Evolutionary conservation across 768 basidiomycete species (phyloP).

Genomic region (Leccinellum albellum): DNA sequence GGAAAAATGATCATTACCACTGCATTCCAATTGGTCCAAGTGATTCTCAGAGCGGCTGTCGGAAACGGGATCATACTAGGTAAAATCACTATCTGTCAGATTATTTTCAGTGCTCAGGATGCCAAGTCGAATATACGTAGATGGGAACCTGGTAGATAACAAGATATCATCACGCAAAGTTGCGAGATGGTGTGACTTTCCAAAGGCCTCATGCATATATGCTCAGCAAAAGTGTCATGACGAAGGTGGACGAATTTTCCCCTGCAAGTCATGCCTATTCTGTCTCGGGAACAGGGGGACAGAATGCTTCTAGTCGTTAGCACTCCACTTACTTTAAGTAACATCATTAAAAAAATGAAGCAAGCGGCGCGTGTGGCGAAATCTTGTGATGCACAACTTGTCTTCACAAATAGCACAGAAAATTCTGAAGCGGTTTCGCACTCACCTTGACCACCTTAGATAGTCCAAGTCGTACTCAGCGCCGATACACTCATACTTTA

Average conservation of each 20-base stretch:
- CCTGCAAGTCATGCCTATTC: not conserved
- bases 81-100: conserved; percentile 4
- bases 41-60: too few species aligned
- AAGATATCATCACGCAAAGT: conserved; percentile 17
- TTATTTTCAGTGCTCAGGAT: not conserved
- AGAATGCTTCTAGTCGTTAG: not conserved
- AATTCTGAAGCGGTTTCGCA: not conserved
- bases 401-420: not conserved
- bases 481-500: not conserved
- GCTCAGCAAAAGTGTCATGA: conserved; percentile 3
- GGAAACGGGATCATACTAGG: not conserved
- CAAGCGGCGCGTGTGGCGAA: not conserved
- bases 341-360: not conserved
- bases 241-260: not conserved
- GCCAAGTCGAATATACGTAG: not conserved
- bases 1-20: not conserved
- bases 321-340: not conserved
- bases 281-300: not conserved
- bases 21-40: not conserved
- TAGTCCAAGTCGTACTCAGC: not conserved
- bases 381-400: not conserved
- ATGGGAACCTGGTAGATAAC: not conserved
- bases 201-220: conserved; percentile 4
- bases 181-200: conserved; percentile 12
- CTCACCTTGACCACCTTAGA: not conserved